These are phyloP conservation scores for Barnettozyma wickerhamii DNA, from an alignment of 805 yeast species.

Conservation along the genomic window DNA sequence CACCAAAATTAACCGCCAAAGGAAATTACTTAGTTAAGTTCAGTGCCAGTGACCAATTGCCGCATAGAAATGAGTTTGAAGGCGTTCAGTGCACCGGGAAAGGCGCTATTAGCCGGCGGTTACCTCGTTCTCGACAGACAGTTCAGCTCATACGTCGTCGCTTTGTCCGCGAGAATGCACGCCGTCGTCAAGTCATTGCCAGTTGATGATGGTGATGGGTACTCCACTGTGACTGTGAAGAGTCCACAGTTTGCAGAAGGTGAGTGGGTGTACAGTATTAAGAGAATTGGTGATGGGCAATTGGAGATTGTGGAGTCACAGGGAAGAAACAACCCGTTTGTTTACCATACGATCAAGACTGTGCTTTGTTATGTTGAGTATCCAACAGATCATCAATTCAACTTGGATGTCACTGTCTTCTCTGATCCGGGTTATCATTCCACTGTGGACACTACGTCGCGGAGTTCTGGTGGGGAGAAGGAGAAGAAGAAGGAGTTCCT, in stretches of 20 bases:
- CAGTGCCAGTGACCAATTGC: too few relatives aligned
- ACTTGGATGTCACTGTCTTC: conserved; percentile 50
- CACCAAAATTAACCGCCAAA: too few relatives aligned
- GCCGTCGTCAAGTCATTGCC: conserved; percentile 42
- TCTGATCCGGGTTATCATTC: conserved; percentile 93
- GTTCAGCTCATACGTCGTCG: conserved; percentile 77
- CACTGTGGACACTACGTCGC: conserved; percentile 42
- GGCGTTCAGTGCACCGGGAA: conserved; percentile 92
- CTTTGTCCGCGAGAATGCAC: conserved; percentile 87
- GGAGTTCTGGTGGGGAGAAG: too few relatives aligned
- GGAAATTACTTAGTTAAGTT: too few relatives aligned
- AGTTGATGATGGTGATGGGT: background rate
- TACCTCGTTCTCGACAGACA: conserved; percentile 80
- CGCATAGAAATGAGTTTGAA: too few relatives aligned
- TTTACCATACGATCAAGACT: conserved; percentile 55
- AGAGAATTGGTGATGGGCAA: background rate
- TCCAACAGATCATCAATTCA: conserved; percentile 18
- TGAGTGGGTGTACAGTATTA: conserved; percentile 54
- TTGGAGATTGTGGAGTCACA: conserved; percentile 26
- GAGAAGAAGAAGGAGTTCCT: conserved; percentile 43
- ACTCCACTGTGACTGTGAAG: conserved; percentile 36
- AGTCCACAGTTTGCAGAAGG: conserved; percentile 79
- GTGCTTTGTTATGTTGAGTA: conserved; percentile 47
- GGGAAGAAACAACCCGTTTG: conserved; percentile 61
- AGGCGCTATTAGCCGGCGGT: conserved; percentile 93